These are phyloP conservation scores for Ganoderma meredithae DNA, from an alignment of 1,284 basidiomycete genomes.

Conservation along the genomic window DNA sequence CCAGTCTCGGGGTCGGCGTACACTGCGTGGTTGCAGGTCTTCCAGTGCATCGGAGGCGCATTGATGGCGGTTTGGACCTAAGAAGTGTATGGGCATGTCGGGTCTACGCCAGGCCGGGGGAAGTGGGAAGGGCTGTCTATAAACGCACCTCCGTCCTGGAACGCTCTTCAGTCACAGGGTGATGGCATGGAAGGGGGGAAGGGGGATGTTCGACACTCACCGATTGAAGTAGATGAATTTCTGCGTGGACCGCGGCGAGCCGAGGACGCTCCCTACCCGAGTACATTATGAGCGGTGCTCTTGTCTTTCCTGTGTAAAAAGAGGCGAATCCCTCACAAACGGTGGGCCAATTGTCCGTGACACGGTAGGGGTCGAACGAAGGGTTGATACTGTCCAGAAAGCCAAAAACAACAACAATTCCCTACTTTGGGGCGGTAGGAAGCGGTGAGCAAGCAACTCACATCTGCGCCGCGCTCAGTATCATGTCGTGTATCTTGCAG, in stretches of 20 bases:
- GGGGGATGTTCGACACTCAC: constrained; percentile 33
- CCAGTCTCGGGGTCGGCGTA: constrained; percentile 51
- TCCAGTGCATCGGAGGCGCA: constrained; percentile 58
- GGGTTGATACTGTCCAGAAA: constrained; percentile 50
- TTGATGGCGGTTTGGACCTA: constrained; percentile 68
- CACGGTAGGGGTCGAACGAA: constrained; percentile 55
- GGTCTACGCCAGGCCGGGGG: background rate
- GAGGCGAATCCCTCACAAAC: constrained; percentile 34
- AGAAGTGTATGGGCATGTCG: background rate
- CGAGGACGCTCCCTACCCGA: constrained; percentile 45
- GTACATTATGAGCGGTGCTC: background rate
- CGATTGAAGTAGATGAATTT: constrained; percentile 52
- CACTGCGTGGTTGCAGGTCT: constrained; percentile 52
- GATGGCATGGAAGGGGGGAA: no score
- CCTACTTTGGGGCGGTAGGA: no score
- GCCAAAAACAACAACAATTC: no score
- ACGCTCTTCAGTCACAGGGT: background rate
- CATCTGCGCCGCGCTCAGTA: constrained; percentile 42
- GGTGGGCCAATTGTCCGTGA: constrained; percentile 45
- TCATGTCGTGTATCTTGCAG: constrained; percentile 54
- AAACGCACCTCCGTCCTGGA: background rate
- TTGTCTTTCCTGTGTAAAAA: background rate
- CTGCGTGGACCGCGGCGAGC: constrained; percentile 60
- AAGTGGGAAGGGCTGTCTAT: background rate
- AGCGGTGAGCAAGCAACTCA: background rate